Evolutionary conservation across 1,284 basidiomycete genomes (phyloP).

Genomic region (Sanghuangporus sanghuang): DNA sequence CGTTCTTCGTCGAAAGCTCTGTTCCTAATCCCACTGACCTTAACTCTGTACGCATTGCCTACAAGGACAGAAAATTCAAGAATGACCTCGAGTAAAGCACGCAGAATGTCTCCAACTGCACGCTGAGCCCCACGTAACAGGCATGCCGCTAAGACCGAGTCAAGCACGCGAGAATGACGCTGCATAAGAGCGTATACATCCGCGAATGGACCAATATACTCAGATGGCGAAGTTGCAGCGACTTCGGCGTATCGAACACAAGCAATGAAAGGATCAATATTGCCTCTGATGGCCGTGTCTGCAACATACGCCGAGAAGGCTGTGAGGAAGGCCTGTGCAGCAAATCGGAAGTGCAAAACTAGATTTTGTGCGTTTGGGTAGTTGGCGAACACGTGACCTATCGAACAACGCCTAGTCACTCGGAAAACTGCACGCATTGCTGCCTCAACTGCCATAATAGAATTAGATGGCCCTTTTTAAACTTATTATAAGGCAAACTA

Average conservation of each 20-base stretch:
- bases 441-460: constrained; percentile 52
- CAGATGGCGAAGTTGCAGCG: constrained; percentile 18
- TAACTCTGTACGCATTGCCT: constrained; percentile 47
- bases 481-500: constrained; percentile 18
- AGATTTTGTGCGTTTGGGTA: constrained; percentile 45
- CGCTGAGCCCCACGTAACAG: constrained; percentile 71
- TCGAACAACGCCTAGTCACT: constrained; percentile 39
- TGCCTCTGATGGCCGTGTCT: constrained; percentile 70
- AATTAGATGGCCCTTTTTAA: constrained; percentile 2
- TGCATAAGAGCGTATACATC: constrained; percentile 74
- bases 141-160: constrained; percentile 74
- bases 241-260: constrained; percentile 24
- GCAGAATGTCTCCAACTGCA: constrained; percentile 60
- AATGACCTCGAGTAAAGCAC: constrained; percentile 59
- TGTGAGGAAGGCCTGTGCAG: constrained; percentile 64
- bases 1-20: constrained; percentile 45
- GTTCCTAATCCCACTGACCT: constrained; percentile 30
- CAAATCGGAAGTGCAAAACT: constrained; percentile 66
- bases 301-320: constrained; percentile 65
- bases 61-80: constrained; percentile 68
- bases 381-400: constrained; percentile 53
- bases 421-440: constrained; percentile 65
- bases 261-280: constrained; percentile 65
- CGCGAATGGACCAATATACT: constrained; percentile 37
- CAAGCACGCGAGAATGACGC: constrained; percentile 65